Percentiles rank a stretch among this genome's conserved stretches.
Evolutionary conservation across 2,329 filamentous ascomycete genomes (phyloP).

Genomic region (Paraconiothyrium sp.): DNA sequence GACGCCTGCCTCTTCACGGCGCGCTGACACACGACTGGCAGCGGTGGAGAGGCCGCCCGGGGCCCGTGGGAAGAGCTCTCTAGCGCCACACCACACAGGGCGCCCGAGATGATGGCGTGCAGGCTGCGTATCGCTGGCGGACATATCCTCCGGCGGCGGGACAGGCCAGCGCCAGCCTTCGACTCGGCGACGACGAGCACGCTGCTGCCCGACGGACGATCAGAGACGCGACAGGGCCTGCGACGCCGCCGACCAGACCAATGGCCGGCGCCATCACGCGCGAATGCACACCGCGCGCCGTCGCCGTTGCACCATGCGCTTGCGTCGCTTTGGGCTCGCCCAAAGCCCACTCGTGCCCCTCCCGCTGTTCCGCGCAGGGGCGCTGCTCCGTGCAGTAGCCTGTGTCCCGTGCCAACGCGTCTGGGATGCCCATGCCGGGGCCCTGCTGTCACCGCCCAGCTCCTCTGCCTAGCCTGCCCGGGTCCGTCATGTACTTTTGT

Average conservation of each 20-base stretch:
- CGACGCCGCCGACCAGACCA: conserved; percentile 22
- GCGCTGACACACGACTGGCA: neutral
- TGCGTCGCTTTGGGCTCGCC: conserved; percentile 31
- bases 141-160: neutral
- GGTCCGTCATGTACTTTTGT: conserved; percentile 12
- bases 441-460: conserved; percentile 26
- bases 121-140: conserved; percentile 2
- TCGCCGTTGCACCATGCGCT: conserved; percentile 31
- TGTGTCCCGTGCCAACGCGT: conserved; percentile 27
- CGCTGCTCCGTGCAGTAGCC: conserved; percentile 40
- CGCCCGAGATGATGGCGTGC: neutral
- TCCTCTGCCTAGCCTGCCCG: conserved; percentile 18
- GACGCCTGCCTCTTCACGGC: neutral
- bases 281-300: conserved; percentile 25
- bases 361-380: conserved; percentile 44
- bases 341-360: conserved; percentile 24
- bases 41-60: neutral
- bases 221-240: neutral
- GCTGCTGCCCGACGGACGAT: neutral
- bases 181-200: neutral
- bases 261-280: conserved; percentile 31
- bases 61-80: too few species aligned
- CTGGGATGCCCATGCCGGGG: conserved; percentile 16
- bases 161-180: neutral
- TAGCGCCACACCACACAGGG: too few species aligned